phyloP scores from a whole-genome alignment of 768 basidiomycete genomes.

The Russula earlei region DNA sequence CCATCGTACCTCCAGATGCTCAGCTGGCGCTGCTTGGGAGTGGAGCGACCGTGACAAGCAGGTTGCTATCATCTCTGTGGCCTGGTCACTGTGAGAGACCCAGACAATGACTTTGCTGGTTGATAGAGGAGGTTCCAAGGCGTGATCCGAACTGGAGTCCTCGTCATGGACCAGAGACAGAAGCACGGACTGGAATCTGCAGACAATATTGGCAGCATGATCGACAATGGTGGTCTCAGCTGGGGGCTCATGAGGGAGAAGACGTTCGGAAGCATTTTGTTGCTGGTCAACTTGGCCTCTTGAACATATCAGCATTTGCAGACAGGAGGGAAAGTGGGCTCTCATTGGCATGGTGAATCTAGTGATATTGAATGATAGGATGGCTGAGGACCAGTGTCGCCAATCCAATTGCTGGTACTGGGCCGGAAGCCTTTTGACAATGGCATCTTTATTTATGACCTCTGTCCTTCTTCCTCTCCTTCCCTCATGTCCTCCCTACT shows the following conservation, averaged over 20 bases:
- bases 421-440: too few relatives aligned
- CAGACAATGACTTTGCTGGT: constrained; percentile 61
- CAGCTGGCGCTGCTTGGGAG: constrained; percentile 40
- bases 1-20: constrained; percentile 72
- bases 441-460: too few relatives aligned
- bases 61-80: constrained; percentile 34
- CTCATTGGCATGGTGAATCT: too few relatives aligned
- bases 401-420: too few relatives aligned
- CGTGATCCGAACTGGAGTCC: constrained; percentile 38
- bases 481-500: too few relatives aligned
- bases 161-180: constrained; percentile 15
- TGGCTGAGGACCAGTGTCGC: too few relatives aligned
- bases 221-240: constrained; percentile 67
- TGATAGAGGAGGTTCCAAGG: constrained; percentile 40
- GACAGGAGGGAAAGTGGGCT: too few relatives aligned
- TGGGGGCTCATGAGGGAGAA: constrained; percentile 69
- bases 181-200: constrained; percentile 31
- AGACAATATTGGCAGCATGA: constrained; percentile 50
- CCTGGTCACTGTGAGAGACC: constrained; percentile 40
- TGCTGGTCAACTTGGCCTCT: constrained; percentile 57
- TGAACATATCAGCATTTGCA: too few relatives aligned
- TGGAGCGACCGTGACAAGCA: constrained; percentile 53
- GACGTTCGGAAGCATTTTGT: constrained; percentile 68
- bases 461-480: too few relatives aligned
- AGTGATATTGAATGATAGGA: too few relatives aligned